Conservation (phyloP, 257 asterid genomes). For the Galeopsis tetrahit region DNA sequence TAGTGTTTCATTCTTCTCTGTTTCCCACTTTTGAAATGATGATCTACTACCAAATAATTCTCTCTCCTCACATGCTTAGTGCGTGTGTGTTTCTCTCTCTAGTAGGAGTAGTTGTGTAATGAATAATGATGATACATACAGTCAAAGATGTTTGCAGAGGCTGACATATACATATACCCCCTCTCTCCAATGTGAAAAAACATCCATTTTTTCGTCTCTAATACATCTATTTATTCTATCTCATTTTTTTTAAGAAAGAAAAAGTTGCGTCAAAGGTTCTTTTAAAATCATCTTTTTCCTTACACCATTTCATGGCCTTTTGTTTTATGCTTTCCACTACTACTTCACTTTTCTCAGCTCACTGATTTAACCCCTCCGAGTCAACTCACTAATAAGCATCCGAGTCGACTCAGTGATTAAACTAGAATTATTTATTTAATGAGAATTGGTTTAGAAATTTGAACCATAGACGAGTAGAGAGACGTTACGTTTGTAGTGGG, state of each 20-base stretch:
- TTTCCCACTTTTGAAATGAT: constrained; percentile 7
- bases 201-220: too few relatives aligned
- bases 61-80: background rate
- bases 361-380: constrained; percentile 33
- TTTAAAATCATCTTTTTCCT: constrained; percentile 28
- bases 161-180: constrained; percentile 31
- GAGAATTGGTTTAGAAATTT: constrained; percentile 34
- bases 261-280: constrained; percentile 42
- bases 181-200: too few relatives aligned
- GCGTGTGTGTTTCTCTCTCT: constrained; percentile 13
- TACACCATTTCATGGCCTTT: constrained; percentile 28
- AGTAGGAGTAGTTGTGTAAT: background rate
- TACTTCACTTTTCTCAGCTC: background rate
- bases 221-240: too few relatives aligned
- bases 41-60: constrained; percentile 17
- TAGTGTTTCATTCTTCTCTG: background rate
- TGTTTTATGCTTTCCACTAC: constrained; percentile 31
- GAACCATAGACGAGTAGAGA: constrained; percentile 42
- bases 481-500: constrained; percentile 42
- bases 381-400: constrained; percentile 38
- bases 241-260: constrained; percentile 22
- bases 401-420: constrained; percentile 35
- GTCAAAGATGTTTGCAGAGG: constrained; percentile 43
- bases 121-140: constrained; percentile 29
- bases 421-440: background rate